phyloP scores from a whole-genome alignment of 495 filamentous ascomycete species.

The Neurospora discreta region DNA sequence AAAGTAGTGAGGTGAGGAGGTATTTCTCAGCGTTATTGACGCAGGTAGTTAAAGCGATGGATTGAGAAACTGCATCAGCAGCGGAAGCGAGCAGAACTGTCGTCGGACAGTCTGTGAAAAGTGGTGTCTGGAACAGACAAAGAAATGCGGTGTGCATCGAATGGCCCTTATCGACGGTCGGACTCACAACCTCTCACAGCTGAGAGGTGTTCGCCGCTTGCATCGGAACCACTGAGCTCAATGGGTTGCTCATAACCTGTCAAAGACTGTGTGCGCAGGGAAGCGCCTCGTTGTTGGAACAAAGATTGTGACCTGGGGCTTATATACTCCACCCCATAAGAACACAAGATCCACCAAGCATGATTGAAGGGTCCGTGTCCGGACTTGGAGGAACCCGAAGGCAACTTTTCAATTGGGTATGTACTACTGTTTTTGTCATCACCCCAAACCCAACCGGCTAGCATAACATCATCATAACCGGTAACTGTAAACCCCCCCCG shows the following conservation, averaged over 20 bases:
- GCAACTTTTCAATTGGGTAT: background rate
- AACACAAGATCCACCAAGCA: background rate
- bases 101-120: background rate
- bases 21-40: background rate
- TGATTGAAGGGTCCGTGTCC: background rate
- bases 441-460: background rate
- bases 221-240: background rate
- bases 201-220: background rate
- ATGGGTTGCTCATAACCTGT: background rate
- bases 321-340: background rate
- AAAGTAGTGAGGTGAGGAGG: background rate
- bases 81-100: background rate
- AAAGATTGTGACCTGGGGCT: background rate
- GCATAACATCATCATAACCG: background rate
- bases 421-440: background rate
- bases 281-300: background rate
- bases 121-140: background rate
- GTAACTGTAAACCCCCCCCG: background rate
- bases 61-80: background rate
- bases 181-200: background rate
- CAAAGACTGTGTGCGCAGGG: background rate
- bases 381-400: background rate
- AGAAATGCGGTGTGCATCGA: background rate
- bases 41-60: background rate
- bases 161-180: background rate